Base-by-base conservation (phyloP, 768 basidiomycete genomes). In the Mycena galopus region DNA sequence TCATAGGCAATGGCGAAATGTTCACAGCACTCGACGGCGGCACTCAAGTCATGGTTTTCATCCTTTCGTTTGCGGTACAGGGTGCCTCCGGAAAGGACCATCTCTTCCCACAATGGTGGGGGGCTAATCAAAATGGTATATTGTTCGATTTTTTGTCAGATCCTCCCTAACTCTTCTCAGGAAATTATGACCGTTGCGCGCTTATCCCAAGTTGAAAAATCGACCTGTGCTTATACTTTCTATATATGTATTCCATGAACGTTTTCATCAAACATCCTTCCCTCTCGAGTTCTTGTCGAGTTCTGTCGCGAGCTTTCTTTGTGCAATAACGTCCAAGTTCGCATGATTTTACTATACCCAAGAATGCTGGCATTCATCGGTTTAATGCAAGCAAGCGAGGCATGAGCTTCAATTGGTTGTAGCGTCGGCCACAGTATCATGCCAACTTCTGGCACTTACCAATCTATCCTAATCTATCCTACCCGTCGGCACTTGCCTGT, bases 31-130 rank as follows among this genome's bases (percentile, higher is more conserved):
- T 82, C 57, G 83, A 81, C 56, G 82, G 83, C 64, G 83, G 83
- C 66, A 83, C 82, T 5, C 83, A 89, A 78, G 87, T 90, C 21
- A 90, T 90, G 88, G 84, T 87, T 35, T 88, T 88, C 78, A 81
- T 89, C 23, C 80, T 86, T 11, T 88, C 89, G 1, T 78, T 88
- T 80, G 75, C 88, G 0, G 87, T 90, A 4, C 86, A 86, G 66
- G 90, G 90, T 25, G 89, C 86, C 4, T 82, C 84, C 16, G 88
- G 89, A 3, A 77, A 79, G 17, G 77, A 87, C 0, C 86, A 89
- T 73, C 76, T 85, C 27, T 90, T 90, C 82, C 87, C 89, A 12
- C 77, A 81, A 73, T 89, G 88, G 89, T 90, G 88, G 89, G 88
- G 87, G 6, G 88, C 88, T 14, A 88, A 90, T 75, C 88, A 90